A percentile compares a stretch with the other conserved stretches of the same genome.
These are phyloP conservation scores for Aspergillus pseudoterreus DNA, from an alignment of 2,329 filamentous ascomycete species.

Conservation along the genomic window DNA sequence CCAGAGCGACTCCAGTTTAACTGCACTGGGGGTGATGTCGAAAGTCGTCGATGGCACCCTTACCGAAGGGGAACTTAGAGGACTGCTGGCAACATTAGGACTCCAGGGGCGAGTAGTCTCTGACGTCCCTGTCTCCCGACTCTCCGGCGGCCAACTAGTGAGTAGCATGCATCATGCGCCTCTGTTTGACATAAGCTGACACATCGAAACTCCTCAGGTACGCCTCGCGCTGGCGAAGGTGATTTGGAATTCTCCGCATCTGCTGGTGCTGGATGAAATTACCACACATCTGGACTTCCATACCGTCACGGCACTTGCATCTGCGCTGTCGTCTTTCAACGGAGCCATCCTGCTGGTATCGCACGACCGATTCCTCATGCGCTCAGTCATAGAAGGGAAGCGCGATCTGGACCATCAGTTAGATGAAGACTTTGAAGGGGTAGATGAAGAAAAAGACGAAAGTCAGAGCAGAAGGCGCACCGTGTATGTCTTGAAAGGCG, in stretches of 20 bases:
- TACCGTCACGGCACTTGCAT: constrained; percentile 68
- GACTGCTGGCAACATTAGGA: constrained; percentile 64
- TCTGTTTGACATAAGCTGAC: not conserved
- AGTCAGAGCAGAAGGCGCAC: constrained; percentile 45
- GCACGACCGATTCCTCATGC: constrained; percentile 79
- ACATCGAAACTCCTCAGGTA: constrained; percentile 32
- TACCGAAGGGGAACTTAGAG: constrained; percentile 65
- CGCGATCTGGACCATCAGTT: constrained; percentile 36
- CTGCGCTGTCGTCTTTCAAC: constrained; percentile 63
- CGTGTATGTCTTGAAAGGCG: constrained; percentile 60
- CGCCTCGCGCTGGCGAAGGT: constrained; percentile 64
- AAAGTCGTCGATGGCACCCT: constrained; percentile 51
- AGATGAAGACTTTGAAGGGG: constrained; percentile 45
- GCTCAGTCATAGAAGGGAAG: constrained; percentile 66
- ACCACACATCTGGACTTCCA: constrained; percentile 84
- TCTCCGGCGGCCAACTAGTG: constrained; percentile 78
- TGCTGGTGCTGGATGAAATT: constrained; percentile 74
- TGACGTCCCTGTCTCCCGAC: constrained; percentile 66
- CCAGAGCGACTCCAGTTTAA: constrained; percentile 50
- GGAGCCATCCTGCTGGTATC: constrained; percentile 75
- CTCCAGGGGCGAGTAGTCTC: constrained; percentile 67
- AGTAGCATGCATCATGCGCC: constrained; percentile 22
- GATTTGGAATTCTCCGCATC: constrained; percentile 66
- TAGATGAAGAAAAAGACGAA: constrained; percentile 45
- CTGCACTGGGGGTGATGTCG: constrained; percentile 62